Evolutionary conservation across 495 filamentous ascomycete species (phyloP), one percentile per base, ranked within the genome.

Genomic region (Penicillium nucicola): DNA sequence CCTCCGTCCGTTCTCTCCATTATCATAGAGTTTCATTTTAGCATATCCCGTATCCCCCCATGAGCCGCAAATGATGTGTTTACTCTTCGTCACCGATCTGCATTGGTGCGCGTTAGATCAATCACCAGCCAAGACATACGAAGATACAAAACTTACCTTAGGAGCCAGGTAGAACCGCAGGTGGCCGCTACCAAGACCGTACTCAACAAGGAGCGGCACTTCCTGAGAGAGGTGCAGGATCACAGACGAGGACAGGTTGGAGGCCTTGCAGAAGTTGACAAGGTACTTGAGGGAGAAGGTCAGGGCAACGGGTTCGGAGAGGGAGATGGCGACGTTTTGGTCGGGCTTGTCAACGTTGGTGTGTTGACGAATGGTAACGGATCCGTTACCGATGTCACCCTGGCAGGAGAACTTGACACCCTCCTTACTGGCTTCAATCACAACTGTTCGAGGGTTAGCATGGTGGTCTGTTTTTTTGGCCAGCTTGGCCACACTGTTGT

Each of bases 281-380:
- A 99, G 84, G 76, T 99, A 99, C 74, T 99, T 99, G 58, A 97
- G 88, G 37, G 93, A 97, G 82, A 99, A 99, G 28, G 92, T 99
- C 36, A 99, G 84, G 38, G 88, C 78, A 52, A 97, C 95, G 48
- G 95, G 89, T 77, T 99, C 93, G 38, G 83, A 85, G 42, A 99
- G 83, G 55, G 88, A 82, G 58, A 99, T 96, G 52, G 89, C 83
- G 62, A 97, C 85, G 63, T 91, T 89, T 61, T 85, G 72, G 0
- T 87, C 83, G 31, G 90, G 84, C 78, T 97, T 96, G 22, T 99
- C 93, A 51, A 97, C 84, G 71, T 90, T 89, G 67, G 80, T 85
- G 75, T 96, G 88, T 62, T 85, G 84, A 61, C 93, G 86, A 30
- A 99, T 84, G 11, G 91, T 95, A 53, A 97, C 89, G 19, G 91